phyloP scores from a whole-genome alignment of 2,329 filamentous ascomycete genomes.

The Acrocalymma vagum region DNA sequence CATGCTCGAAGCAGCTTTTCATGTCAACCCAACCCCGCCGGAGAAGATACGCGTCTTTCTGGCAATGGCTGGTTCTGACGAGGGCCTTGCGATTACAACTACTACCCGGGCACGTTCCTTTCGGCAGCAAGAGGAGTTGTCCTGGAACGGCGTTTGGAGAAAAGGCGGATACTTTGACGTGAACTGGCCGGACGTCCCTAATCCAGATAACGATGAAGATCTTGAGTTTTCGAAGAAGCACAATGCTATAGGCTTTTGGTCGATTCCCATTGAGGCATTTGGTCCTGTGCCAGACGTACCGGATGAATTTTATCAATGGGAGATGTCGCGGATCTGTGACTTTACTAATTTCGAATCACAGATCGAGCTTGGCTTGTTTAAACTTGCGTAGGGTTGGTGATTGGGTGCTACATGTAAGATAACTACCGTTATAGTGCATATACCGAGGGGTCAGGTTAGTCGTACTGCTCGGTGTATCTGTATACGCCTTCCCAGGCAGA shows the following conservation, averaged over 20 bases:
- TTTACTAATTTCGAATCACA: constrained; percentile 7
- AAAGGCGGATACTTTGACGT: constrained; percentile 1
- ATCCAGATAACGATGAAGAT: constrained; percentile 8
- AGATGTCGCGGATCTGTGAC: constrained; percentile 3
- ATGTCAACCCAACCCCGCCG: constrained; percentile 4
- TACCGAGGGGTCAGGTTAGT: no score
- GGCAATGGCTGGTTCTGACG: neutral
- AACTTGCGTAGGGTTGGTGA: constrained; percentile 5
- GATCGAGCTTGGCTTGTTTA: constrained; percentile 13
- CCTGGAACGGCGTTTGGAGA: neutral
- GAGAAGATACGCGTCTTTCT: constrained; percentile 10
- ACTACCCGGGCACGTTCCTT: constrained; percentile 8
- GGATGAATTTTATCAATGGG: constrained; percentile 3
- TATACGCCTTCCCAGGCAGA: no score
- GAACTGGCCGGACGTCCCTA: neutral
- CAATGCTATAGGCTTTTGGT: constrained; percentile 15
- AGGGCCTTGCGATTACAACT: constrained; percentile 5
- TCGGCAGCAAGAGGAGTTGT: constrained; percentile 9
- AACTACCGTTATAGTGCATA: no score
- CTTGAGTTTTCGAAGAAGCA: constrained; percentile 9
- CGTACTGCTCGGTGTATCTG: no score
- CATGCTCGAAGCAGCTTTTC: constrained; percentile 11
- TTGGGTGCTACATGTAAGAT: no score
- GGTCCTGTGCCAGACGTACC: constrained; percentile 8
- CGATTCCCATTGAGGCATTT: constrained; percentile 12